Evolutionary conservation across 768 basidiomycete genomes (phyloP).

Genomic region (Favolaschia claudopus): DNA sequence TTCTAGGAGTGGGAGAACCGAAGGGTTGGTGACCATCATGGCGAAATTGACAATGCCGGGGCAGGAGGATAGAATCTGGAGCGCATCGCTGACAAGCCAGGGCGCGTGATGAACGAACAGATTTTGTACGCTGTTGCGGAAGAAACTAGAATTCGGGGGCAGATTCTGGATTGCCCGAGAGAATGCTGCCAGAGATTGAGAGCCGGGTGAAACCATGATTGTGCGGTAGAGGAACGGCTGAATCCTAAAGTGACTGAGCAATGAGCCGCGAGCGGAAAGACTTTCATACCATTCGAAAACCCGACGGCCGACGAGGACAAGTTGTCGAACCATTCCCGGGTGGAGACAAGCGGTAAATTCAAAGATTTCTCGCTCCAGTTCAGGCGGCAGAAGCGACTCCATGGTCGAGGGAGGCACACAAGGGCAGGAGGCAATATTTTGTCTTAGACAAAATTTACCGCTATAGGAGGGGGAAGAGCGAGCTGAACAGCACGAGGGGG

Average conservation of each 20-base stretch:
- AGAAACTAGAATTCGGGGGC: background rate
- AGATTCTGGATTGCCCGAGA: background rate
- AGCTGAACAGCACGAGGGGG: too few relatives aligned
- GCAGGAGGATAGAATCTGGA: slow-evolving; percentile 1
- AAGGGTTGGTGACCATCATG: slow-evolving; percentile 7
- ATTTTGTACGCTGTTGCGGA: slow-evolving; percentile 4
- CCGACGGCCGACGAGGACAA: background rate
- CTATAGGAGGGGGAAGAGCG: too few relatives aligned
- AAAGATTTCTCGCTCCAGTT: background rate
- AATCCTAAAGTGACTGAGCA: background rate
- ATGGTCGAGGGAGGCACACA: too few relatives aligned
- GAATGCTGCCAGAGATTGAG: background rate
- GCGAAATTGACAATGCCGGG: slow-evolving; percentile 1
- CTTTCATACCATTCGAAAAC: background rate
- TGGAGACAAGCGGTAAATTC: background rate
- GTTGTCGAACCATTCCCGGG: background rate
- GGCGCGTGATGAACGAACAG: slow-evolving; percentile 4
- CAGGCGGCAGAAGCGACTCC: background rate
- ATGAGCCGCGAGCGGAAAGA: background rate
- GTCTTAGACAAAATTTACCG: too few relatives aligned
- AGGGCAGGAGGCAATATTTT: too few relatives aligned
- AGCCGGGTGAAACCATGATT: background rate
- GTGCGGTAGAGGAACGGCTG: slow-evolving; percentile 7
- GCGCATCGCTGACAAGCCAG: background rate
- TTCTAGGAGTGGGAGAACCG: slow-evolving; percentile 4